These are phyloP conservation scores for Colletotrichum sp. DNA, from an alignment of 2,329 filamentous ascomycete genomes.

Conservation along the genomic window DNA sequence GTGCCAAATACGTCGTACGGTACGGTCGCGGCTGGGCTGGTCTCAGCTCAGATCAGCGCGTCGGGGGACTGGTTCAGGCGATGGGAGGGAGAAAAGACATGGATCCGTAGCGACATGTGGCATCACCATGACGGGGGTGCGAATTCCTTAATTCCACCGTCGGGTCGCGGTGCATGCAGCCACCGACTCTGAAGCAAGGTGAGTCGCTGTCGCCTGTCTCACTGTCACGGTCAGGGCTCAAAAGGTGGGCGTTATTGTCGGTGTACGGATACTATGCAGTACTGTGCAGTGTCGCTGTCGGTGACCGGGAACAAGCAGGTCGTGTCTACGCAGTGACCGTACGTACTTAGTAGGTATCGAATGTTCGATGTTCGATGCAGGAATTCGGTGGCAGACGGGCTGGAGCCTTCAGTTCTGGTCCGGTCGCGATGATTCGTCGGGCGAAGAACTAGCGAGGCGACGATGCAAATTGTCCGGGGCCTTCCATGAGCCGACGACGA, in stretches of 20 bases:
- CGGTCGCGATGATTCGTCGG: constrained; percentile 5
- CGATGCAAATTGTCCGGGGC: not conserved
- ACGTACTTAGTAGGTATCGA: not conserved
- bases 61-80: not conserved
- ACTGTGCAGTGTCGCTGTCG: not conserved
- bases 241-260: not conserved
- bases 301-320: not conserved
- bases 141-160: constrained; percentile 9
- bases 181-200: not conserved
- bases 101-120: constrained; percentile 16
- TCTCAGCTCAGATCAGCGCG: not conserved
- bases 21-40: not conserved
- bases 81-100: not conserved
- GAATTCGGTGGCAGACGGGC: not conserved
- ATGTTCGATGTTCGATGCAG: not conserved
- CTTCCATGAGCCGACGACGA: not conserved
- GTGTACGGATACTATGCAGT: not conserved
- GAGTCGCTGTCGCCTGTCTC: not conserved
- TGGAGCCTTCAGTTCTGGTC: not conserved
- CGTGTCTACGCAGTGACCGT: not conserved
- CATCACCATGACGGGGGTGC: constrained; percentile 21
- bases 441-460: not conserved
- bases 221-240: not conserved
- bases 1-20: not conserved
- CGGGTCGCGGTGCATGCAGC: constrained; percentile 1